Evolutionary conservation across 2,329 filamentous ascomycete genomes (phyloP).

Genomic region (Talaromyces sp.): DNA sequence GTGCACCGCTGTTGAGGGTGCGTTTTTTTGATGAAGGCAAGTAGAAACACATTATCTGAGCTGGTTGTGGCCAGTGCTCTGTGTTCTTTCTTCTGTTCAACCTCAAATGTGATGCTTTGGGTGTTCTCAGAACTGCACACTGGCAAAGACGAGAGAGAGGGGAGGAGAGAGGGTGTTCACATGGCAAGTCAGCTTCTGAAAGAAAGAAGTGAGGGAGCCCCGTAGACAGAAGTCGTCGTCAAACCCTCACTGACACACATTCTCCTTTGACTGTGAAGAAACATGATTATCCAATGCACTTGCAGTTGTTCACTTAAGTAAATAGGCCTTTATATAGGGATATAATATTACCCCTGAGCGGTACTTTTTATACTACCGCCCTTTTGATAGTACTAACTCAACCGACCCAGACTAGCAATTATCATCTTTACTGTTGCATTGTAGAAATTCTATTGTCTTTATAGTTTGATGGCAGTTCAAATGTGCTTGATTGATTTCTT

Average conservation of each 20-base stretch:
- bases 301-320: no score
- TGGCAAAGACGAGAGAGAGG: neutral
- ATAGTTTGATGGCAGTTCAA: neutral
- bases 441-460: neutral
- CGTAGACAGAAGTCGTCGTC: no score
- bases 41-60: conserved; percentile 1
- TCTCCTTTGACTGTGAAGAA: neutral
- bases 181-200: neutral
- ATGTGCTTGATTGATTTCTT: neutral
- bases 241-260: no score
- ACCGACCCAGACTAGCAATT: neutral
- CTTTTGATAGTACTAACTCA: neutral
- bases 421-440: neutral
- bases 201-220: neutral
- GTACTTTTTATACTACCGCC: neutral
- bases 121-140: neutral
- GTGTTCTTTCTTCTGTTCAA: neutral
- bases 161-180: neutral
- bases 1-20: neutral
- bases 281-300: neutral
- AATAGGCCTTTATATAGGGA: no score
- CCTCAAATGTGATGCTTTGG: neutral
- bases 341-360: neutral
- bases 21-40: neutral
- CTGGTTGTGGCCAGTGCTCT: neutral